Evolutionary conservation across 1,284 basidiomycete genomes (phyloP), one percentile per base, ranked within the genome.

Genomic region (Moesziomyces sp.): DNA sequence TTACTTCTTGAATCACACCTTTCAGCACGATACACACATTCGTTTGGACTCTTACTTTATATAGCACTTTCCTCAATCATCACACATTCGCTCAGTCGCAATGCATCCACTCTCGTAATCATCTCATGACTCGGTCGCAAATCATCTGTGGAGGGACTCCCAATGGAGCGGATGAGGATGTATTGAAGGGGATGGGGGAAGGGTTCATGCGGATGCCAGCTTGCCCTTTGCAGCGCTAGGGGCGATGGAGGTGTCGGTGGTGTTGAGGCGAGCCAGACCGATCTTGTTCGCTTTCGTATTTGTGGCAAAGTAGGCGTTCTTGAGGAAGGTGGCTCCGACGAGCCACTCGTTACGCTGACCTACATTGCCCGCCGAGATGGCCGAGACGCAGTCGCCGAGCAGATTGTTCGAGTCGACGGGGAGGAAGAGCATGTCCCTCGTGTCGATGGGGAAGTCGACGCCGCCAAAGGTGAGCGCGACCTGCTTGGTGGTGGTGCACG

Each of bases 381-480:
- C 91, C 46, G 90, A 91, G 16, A 89, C 81, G 81, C 93, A 95
- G 58, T 89, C 87, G 38, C 91, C 91, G 10, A 84, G 85, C 33
- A 89, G 88, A 79, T 93, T 82, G 73, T 87, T 88, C 38, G 84
- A 61, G 80, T 92, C 85, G 14, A 91, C 84, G 46, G 92, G 91
- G 16, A 88, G 81, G 84, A 93, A 89, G 5, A 90, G 87, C 64
- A 95, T 85, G 83, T 94, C 93, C 6, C 79, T 47, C 2, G 83
- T 70, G 43, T 81, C 77, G 53, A 84, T 78, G 38, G 87, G 82
- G 82, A 93, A 94, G 21, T 83, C 60, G 46, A 84, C 80, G 16
- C 89, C 89, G 26, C 90, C 90, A 71, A 94, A 92, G 3, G 88
- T 88, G 64, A 94, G 85, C 0, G 91, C 88, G 56, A 95, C 86